These are phyloP conservation scores for Rhynchosporium agropyri DNA, from an alignment of 2,329 filamentous ascomycete genomes.

Conservation along the genomic window DNA sequence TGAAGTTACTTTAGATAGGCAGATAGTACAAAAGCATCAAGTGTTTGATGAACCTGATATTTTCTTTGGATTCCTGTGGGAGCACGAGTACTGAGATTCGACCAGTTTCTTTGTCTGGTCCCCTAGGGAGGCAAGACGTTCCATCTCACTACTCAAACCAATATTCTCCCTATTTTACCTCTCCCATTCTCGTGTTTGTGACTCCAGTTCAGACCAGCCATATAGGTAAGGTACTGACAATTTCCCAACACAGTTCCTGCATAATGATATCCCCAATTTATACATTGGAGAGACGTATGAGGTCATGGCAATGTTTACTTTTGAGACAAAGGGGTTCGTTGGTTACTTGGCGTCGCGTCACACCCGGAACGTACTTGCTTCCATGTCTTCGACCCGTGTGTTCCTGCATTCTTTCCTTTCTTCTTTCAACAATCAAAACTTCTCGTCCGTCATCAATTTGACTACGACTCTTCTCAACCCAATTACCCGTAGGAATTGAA, in stretches of 20 bases:
- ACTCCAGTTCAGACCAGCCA: too few species aligned
- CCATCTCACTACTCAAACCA: too few species aligned
- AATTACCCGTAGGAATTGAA: too few species aligned
- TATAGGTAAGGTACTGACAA: not conserved
- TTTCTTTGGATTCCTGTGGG: not conserved
- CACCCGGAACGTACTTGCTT: not conserved
- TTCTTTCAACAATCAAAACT: not conserved
- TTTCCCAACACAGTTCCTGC: not conserved
- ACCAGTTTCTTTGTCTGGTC: not conserved
- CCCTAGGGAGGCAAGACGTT: too few species aligned
- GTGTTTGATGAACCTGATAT: not conserved
- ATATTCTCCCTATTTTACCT: not conserved
- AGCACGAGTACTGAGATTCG: not conserved
- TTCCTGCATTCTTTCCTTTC: not conserved
- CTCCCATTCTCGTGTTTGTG: too few species aligned
- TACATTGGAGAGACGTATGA: not conserved
- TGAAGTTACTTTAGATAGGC: not conserved
- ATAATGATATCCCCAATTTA: not conserved
- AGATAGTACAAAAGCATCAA: not conserved
- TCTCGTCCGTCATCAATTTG: too few species aligned
- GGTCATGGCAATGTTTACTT: not conserved
- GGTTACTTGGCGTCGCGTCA: conserved; percentile 4
- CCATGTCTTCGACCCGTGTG: not conserved
- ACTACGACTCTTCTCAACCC: too few species aligned
- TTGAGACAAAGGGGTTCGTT: not conserved